Conservation (phyloP, 306 rosid species). For the Medicago ruthenica region DNA sequence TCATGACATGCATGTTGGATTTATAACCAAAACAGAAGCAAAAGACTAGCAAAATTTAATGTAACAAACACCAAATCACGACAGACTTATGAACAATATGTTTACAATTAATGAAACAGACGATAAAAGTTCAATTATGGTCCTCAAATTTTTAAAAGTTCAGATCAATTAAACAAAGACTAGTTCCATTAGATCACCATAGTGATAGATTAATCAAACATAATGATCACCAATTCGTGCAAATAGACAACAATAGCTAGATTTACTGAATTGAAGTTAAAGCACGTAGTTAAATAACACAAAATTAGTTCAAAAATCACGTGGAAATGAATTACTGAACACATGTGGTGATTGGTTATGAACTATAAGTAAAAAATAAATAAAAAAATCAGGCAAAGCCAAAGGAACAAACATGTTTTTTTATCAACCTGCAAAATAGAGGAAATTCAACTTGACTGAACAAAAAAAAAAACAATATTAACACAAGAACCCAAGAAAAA, state of each 20-base stretch:
- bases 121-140: neutral
- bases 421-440: neutral
- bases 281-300: slow-evolving; percentile 2
- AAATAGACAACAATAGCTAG: slow-evolving; percentile 6
- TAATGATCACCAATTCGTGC: neutral
- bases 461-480: neutral
- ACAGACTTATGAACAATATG: slow-evolving; percentile 1
- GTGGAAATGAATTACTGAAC: neutral
- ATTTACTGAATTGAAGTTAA: neutral
- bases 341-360: neutral
- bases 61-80: neutral
- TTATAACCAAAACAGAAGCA: slow-evolving; percentile 23
- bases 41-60: slow-evolving; percentile 12
- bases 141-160: slow-evolving; percentile 28
- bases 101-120: slow-evolving; percentile 15
- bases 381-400: slow-evolving; percentile 6
- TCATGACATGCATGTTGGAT: neutral
- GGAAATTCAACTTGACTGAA: neutral
- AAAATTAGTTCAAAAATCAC: slow-evolving; percentile 4
- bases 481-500: neutral
- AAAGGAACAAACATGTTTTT: neutral
- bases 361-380: neutral
- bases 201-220: neutral
- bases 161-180: neutral
- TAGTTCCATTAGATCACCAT: slow-evolving; percentile 8